Conservation (phyloP, 2,329 filamentous ascomycete genomes). For the Colletotrichum gigasporum region DNA sequence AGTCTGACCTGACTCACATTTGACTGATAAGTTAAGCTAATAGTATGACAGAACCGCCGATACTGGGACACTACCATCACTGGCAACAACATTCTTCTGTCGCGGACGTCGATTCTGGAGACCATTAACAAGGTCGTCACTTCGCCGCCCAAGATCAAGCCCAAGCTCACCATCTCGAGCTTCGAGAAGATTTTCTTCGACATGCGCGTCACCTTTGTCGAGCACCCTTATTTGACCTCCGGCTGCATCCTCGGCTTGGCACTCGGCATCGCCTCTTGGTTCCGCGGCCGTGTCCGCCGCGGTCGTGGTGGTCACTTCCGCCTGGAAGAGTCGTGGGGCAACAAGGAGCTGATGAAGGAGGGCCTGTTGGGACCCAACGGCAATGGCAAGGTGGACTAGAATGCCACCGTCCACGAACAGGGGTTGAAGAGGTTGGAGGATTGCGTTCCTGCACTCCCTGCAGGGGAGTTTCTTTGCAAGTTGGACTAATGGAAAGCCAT, state of each 20-base stretch:
- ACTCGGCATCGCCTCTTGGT: slow-evolving; percentile 62
- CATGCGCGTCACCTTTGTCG: slow-evolving; percentile 64
- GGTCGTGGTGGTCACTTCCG: slow-evolving; percentile 68
- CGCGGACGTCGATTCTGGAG: slow-evolving; percentile 89
- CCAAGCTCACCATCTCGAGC: slow-evolving; percentile 80
- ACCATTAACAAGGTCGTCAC: slow-evolving; percentile 78
- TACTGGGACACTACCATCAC: slow-evolving; percentile 96
- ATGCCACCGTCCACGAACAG: background rate
- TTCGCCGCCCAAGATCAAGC: slow-evolving; percentile 74
- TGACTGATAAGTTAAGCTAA: background rate
- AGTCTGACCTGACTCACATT: slow-evolving; percentile 52
- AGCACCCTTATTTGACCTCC: slow-evolving; percentile 68
- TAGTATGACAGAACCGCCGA: slow-evolving; percentile 74
- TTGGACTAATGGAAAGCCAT: slow-evolving; percentile 32
- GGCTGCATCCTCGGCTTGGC: slow-evolving; percentile 67
- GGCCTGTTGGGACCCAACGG: slow-evolving; percentile 63
- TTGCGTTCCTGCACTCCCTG: background rate
- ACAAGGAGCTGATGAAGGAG: slow-evolving; percentile 70
- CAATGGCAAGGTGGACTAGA: slow-evolving; percentile 62
- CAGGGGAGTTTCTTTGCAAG: slow-evolving; percentile 19
- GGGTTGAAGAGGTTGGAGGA: slow-evolving; percentile 17
- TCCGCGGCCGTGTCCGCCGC: slow-evolving; percentile 63
- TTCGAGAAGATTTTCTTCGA: slow-evolving; percentile 78
- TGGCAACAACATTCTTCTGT: slow-evolving; percentile 89
- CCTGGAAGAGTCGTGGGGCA: slow-evolving; percentile 64